Conservation (phyloP, 2,329 filamentous ascomycete genomes). For the Claviceps sp. region DNA sequence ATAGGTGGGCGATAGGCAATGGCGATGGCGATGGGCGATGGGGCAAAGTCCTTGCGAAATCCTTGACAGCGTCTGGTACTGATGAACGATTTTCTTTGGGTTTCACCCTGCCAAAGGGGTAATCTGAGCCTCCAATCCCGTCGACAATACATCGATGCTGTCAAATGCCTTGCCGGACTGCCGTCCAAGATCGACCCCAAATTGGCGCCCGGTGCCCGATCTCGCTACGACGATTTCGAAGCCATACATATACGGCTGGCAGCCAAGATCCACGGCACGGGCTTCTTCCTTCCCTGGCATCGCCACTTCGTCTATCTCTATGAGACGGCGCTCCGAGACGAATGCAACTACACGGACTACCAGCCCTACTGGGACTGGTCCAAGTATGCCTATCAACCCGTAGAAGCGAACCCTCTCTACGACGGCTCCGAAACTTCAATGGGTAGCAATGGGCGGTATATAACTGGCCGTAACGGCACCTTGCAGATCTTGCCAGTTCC, state of each 20-base stretch:
- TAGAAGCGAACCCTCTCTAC: not conserved
- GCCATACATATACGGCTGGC: constrained; percentile 1
- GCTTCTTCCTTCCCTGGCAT: constrained; percentile 21
- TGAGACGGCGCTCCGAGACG: constrained; percentile 24
- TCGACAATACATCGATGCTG: not conserved
- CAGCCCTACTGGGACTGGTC: constrained; percentile 6
- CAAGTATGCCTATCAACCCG: not conserved
- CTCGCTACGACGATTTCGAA: constrained; percentile 4
- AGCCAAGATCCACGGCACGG: not conserved
- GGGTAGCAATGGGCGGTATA: constrained; percentile 1
- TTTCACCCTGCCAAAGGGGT: not conserved
- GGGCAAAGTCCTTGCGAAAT: too few relatives aligned
- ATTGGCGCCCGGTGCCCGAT: constrained; percentile 1
- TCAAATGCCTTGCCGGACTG: not conserved
- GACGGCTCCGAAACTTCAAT: constrained; percentile 3
- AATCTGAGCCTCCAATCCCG: not conserved
- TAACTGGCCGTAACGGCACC: not conserved
- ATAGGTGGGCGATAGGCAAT: too few relatives aligned
- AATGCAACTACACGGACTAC: constrained; percentile 23
- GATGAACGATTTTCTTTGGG: too few relatives aligned
- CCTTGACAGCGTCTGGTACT: too few relatives aligned
- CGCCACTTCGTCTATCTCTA: constrained; percentile 25
- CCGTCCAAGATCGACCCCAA: not conserved
- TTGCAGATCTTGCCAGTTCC: not conserved
- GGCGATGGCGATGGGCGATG: too few relatives aligned